Conservation (phyloP, 306 rosid species). For the Ochetophila trinervis region DNA sequence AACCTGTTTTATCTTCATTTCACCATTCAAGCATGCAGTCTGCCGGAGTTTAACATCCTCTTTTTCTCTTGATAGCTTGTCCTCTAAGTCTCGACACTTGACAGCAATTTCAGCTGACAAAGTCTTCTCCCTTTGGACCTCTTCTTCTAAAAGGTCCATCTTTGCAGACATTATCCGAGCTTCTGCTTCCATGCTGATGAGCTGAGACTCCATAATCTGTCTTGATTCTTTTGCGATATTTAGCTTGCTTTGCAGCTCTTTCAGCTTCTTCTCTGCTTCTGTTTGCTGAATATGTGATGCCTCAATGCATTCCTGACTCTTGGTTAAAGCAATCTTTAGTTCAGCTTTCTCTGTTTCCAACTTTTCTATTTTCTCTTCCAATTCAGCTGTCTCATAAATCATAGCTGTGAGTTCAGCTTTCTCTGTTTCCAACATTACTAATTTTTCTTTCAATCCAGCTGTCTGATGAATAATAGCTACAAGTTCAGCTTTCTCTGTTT, state of each 20-base stretch:
- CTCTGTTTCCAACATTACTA: slow-evolving; percentile 34
- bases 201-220: slow-evolving; percentile 55
- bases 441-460: slow-evolving; percentile 46
- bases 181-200: slow-evolving; percentile 61
- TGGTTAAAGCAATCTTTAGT: slow-evolving; percentile 43
- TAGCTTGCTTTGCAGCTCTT: slow-evolving; percentile 57
- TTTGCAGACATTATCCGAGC: slow-evolving; percentile 50
- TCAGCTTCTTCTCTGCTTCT: slow-evolving; percentile 56
- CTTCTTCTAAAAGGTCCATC: slow-evolving; percentile 51
- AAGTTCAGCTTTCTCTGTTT: slow-evolving; percentile 15
- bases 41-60: slow-evolving; percentile 52
- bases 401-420: slow-evolving; percentile 19
- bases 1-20: slow-evolving; percentile 81
- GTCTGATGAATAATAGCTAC: slow-evolving; percentile 44
- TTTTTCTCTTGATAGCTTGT: slow-evolving; percentile 50
- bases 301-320: slow-evolving; percentile 47
- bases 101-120: slow-evolving; percentile 42
- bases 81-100: slow-evolving; percentile 53
- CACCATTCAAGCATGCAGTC: slow-evolving; percentile 39
- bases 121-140: slow-evolving; percentile 53
- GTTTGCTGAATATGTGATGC: slow-evolving; percentile 54
- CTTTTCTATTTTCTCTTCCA: slow-evolving; percentile 47
- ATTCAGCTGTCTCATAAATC: slow-evolving; percentile 15
- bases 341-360: slow-evolving; percentile 39
- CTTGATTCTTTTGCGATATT: slow-evolving; percentile 49